These are phyloP conservation scores for Eutrema heterophyllum DNA, from an alignment of 345 rosid species.

Conservation along the genomic window DNA sequence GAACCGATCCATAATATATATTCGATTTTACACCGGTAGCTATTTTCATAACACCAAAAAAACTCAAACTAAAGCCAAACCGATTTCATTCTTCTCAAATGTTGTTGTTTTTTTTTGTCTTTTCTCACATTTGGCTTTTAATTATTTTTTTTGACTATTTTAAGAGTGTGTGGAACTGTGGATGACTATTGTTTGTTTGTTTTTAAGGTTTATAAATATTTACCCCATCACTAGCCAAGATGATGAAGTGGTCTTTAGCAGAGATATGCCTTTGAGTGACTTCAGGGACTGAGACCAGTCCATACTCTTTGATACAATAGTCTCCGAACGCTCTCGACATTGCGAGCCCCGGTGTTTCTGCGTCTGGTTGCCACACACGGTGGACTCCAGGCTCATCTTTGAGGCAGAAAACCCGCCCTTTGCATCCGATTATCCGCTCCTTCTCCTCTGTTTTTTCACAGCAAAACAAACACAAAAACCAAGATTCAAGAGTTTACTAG, in stretches of 20 bases:
- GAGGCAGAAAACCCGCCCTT: conserved; percentile 73
- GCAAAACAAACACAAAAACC: neutral
- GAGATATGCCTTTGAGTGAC: conserved; percentile 76
- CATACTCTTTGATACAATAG: conserved; percentile 75
- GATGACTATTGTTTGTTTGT: neutral
- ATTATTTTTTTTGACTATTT: neutral
- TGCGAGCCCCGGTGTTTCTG: conserved; percentile 80
- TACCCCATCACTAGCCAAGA: conserved; percentile 96
- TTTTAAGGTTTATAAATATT: neutral
- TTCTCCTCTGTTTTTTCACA: conserved; percentile 58
- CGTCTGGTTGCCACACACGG: conserved; percentile 82
- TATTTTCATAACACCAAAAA: neutral
- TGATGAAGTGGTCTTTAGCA: conserved; percentile 67
- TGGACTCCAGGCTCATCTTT: conserved; percentile 91
- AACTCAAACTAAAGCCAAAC: neutral
- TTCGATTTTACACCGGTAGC: neutral
- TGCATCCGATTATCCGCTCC: conserved; percentile 67
- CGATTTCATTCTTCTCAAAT: neutral
- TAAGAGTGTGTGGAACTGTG: neutral
- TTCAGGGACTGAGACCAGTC: conserved; percentile 84
- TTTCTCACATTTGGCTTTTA: neutral
- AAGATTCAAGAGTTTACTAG: neutral
- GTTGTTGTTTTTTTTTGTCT: neutral
- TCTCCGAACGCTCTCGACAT: conserved; percentile 99
- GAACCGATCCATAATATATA: neutral